Base-by-base conservation (phyloP, 768 basidiomycete genomes). In the Naganishia friedmannii region DNA sequence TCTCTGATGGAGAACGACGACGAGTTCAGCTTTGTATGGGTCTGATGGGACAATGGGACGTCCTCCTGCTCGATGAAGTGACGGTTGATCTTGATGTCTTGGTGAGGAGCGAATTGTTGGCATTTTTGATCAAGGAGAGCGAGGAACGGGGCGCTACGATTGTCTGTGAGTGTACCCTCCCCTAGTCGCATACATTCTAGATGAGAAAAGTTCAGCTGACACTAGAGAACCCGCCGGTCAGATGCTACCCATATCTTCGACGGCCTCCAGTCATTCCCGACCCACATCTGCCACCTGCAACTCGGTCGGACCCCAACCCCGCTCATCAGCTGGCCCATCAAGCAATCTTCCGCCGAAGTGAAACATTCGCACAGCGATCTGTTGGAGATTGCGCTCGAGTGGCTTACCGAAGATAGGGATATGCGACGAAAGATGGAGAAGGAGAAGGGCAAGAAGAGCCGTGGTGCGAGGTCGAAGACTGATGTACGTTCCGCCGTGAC, bases 231-330 rank as follows among this genome's bases (percentile, higher is more conserved):
- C 67, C 0, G 34, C 34, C 29, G 51, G 26, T 23, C 75, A 93
- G 92, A 96, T 82, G 93, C 94, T 13, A 97, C 94, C 0, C 96
- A 99, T 80, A 96, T 99, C 75, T 96, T 93, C 73, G 95, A 98
- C 79, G 95, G 94, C 13, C 82, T 98, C 34, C 86, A 87, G 76
- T 81, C 85, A n/a, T 97, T 95, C 83, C 95, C 96, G 3, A 97
- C 94, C 0, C 92, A 95, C 76, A 84, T 98, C 70, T 88, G 88
- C 5, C 96, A 98, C 78, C 90, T 99, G 88, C 87, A 90, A 29
- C 85, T 93, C 56, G 96, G 96, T 4, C 83, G 88, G 15, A 87
- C 86, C 1, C 82, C 82, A 5, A 83, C 84, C 21, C 89, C 90
- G 3, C 66, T 79, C 8, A 85, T 86, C 17, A 77, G 87, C 8